Evolutionary conservation across 1,284 basidiomycete species (phyloP).

Genomic region (Irpex sp.): DNA sequence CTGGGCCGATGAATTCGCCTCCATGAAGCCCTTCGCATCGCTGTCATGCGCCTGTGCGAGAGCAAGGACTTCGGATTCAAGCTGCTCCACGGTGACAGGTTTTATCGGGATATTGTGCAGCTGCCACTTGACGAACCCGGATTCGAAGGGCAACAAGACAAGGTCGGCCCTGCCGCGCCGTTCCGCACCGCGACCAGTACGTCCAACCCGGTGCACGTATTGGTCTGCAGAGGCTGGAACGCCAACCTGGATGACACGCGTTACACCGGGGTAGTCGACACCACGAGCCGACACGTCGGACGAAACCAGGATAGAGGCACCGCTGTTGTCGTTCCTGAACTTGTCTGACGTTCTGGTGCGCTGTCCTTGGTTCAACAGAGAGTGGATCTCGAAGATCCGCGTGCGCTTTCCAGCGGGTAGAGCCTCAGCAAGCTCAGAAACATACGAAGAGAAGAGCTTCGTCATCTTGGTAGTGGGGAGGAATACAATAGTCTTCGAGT

Average conservation of each 20-base stretch:
- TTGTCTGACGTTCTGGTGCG: conserved; percentile 63
- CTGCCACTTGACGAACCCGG: conserved; percentile 64
- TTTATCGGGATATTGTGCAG: conserved; percentile 75
- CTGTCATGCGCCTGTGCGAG: conserved; percentile 52
- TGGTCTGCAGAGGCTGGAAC: conserved; percentile 70
- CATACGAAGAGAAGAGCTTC: conserved; percentile 66
- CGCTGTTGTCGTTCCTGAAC: conserved; percentile 64
- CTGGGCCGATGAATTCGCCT: background rate
- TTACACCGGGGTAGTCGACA: conserved; percentile 88
- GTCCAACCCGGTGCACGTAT: conserved; percentile 91
- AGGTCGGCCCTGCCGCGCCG: conserved; percentile 81
- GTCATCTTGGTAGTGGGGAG: conserved; percentile 88
- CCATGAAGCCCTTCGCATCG: conserved; percentile 29
- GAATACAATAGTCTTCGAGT: conserved; percentile 87
- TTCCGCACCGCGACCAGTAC: conserved; percentile 80
- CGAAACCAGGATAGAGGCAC: conserved; percentile 73
- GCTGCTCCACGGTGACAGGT: conserved; percentile 47
- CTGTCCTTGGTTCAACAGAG: conserved; percentile 65
- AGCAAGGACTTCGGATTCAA: conserved; percentile 46
- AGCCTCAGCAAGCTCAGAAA: conserved; percentile 46
- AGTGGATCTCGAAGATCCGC: conserved; percentile 83
- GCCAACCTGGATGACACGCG: conserved; percentile 92
- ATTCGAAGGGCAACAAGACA: conserved; percentile 83
- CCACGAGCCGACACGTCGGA: conserved; percentile 92
- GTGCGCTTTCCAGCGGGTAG: conserved; percentile 53